Percentiles rank a stretch among this genome's conserved stretches.
phyloP scores from a whole-genome alignment of 2,329 filamentous ascomycete genomes.

The Xylariaceae sp. region DNA sequence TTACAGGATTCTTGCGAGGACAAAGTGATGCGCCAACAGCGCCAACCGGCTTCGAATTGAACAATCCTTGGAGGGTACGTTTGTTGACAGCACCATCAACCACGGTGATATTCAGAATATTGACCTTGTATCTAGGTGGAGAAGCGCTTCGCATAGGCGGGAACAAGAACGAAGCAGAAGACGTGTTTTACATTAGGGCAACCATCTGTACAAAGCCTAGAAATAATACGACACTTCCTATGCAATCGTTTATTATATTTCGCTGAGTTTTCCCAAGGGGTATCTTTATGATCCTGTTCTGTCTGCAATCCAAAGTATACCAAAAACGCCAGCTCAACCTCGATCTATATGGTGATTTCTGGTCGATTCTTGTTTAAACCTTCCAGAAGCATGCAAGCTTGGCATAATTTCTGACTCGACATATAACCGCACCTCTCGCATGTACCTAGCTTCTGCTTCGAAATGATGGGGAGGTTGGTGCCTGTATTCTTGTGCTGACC shows the following conservation, averaged over 20 bases:
- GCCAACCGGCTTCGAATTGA: conserved; percentile 63
- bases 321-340: conserved; percentile 13
- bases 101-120: conserved; percentile 9
- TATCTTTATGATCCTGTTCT: conserved; percentile 30
- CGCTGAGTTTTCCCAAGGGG: conserved; percentile 17
- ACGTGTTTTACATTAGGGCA: conserved; percentile 6
- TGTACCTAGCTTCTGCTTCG: conserved; percentile 76
- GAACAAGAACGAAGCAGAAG: conserved; percentile 8
- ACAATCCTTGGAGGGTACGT: conserved; percentile 66
- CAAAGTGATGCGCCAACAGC: conserved; percentile 59
- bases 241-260: conserved; percentile 16
- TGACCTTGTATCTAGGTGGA: conserved; percentile 48
- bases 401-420: conserved; percentile 90
- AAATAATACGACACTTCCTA: conserved; percentile 27
- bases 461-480: conserved; percentile 36
- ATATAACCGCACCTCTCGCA: conserved; percentile 93
- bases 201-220: conserved; percentile 27
- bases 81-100: conserved; percentile 5
- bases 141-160: conserved; percentile 51
- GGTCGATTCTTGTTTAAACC: conserved; percentile 81
- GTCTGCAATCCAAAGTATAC: conserved; percentile 11
- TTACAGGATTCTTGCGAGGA: conserved; percentile 62
- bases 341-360: conserved; percentile 55
- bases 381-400: conserved; percentile 89
- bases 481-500: conserved; percentile 29